phyloP scores from a whole-genome alignment of 2,329 filamentous ascomycete genomes.

The Sclerotinia borealis region DNA sequence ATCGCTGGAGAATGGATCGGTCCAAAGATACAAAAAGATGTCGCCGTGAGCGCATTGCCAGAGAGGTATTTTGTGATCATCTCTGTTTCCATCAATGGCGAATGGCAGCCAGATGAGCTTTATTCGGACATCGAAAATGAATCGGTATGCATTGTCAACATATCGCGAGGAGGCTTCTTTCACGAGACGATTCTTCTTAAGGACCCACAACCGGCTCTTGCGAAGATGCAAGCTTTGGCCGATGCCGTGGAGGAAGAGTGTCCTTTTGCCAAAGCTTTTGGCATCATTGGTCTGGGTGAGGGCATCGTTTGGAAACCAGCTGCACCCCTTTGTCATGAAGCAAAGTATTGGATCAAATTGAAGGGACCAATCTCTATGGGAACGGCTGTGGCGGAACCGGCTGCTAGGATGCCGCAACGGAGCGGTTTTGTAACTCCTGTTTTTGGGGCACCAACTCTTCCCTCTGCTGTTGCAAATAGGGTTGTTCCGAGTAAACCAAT shows the following conservation, averaged over 20 bases:
- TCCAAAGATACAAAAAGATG: slow-evolving; percentile 20
- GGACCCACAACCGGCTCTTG: neutral
- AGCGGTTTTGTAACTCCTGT: neutral
- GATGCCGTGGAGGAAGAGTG: slow-evolving; percentile 23
- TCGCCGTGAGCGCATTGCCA: slow-evolving; percentile 15
- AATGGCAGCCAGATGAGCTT: slow-evolving; percentile 19
- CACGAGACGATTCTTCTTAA: slow-evolving; percentile 11
- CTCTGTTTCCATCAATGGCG: slow-evolving; percentile 18
- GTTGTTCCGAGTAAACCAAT: neutral
- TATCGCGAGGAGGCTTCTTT: slow-evolving; percentile 22
- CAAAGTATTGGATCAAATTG: slow-evolving; percentile 24
- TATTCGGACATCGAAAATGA: slow-evolving; percentile 21
- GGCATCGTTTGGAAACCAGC: slow-evolving; percentile 27
- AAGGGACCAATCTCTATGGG: slow-evolving; percentile 17
- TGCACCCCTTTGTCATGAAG: slow-evolving; percentile 17
- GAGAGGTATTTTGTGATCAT: slow-evolving; percentile 24
- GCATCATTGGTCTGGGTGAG: slow-evolving; percentile 20
- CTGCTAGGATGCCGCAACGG: neutral
- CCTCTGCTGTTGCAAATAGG: neutral
- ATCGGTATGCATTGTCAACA: slow-evolving; percentile 16
- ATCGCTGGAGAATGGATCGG: slow-evolving; percentile 27
- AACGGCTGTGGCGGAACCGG: neutral
- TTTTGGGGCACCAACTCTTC: neutral
- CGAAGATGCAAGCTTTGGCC: slow-evolving; percentile 14
- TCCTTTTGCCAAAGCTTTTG: slow-evolving; percentile 23